Evolutionary conservation across 2,329 filamentous ascomycete species (phyloP).

Genomic region (Talaromyces sp.): DNA sequence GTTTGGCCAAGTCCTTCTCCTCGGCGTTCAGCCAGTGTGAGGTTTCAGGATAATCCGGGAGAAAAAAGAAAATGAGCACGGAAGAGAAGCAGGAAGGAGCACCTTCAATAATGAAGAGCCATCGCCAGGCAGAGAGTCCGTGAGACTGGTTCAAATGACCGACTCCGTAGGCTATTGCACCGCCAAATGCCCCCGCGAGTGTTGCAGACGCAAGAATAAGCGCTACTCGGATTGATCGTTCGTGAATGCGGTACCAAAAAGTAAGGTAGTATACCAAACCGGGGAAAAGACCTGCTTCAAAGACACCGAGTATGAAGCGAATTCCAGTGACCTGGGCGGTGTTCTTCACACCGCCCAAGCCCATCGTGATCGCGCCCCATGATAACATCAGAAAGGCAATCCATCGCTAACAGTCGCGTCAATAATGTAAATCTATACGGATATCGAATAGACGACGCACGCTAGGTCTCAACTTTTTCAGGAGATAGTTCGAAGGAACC

Average conservation of each 20-base stretch:
- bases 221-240: conserved; percentile 58
- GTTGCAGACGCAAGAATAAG: conserved; percentile 55
- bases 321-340: conserved; percentile 45
- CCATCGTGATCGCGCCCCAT: conserved; percentile 50
- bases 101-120: conserved; percentile 24
- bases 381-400: conserved; percentile 51
- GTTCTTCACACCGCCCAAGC: conserved; percentile 45
- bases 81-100: conserved; percentile 21
- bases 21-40: conserved; percentile 27
- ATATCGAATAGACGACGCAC: conserved; percentile 23
- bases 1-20: conserved; percentile 23
- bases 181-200: conserved; percentile 53
- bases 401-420: conserved; percentile 35
- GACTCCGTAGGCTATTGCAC: conserved; percentile 53
- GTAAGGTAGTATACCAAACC: conserved; percentile 49
- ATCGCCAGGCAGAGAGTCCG: conserved; percentile 26
- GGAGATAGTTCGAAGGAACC: conserved; percentile 50
- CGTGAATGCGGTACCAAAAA: conserved; percentile 56
- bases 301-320: conserved; percentile 50
- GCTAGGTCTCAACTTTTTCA: conserved; percentile 48
- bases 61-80: conserved; percentile 28
- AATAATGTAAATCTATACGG: background rate
- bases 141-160: conserved; percentile 38
- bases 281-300: conserved; percentile 52
- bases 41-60: conserved; percentile 37